Evolutionary conservation across 2,329 filamentous ascomycete genomes (phyloP).

Genomic region (Fusarium sp.): DNA sequence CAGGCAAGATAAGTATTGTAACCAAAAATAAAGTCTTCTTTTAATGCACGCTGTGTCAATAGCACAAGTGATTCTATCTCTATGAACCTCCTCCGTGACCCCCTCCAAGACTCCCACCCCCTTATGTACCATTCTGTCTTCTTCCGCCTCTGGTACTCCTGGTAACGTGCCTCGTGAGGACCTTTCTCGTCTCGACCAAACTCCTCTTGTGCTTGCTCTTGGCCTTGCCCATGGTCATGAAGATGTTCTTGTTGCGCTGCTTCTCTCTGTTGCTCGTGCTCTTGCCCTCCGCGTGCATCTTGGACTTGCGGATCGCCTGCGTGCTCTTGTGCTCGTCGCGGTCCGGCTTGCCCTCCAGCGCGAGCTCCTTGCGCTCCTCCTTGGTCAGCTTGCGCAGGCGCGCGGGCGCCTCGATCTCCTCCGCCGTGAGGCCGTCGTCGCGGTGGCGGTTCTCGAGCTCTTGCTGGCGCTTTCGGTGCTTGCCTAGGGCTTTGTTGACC

Average conservation of each 20-base stretch:
- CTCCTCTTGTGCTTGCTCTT: conserved; percentile 96
- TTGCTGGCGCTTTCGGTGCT: conserved; percentile 61
- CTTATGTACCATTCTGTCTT: conserved; percentile 73
- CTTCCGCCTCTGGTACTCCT: conserved; percentile 86
- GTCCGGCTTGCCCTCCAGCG: conserved; percentile 83
- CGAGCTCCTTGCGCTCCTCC: conserved; percentile 87
- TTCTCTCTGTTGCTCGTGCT: conserved; percentile 98
- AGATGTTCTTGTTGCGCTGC: conserved; percentile 95
- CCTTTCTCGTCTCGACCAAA: conserved; percentile 85
- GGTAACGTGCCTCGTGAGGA: conserved; percentile 84
- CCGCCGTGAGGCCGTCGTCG: conserved; percentile 90
- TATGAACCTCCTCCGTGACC: neutral
- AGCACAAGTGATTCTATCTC: conserved; percentile 32
- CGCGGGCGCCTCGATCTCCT: conserved; percentile 89
- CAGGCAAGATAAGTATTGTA: neutral
- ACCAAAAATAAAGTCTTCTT: conserved; percentile 19
- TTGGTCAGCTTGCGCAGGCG: conserved; percentile 86
- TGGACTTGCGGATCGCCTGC: conserved; percentile 84
- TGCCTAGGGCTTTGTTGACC: conserved; percentile 72
- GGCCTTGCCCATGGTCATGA: conserved; percentile 98
- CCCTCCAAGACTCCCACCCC: neutral
- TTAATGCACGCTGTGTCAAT: conserved; percentile 29
- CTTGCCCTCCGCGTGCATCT: conserved; percentile 91
- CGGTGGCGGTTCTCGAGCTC: conserved; percentile 70
- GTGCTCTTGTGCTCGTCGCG: conserved; percentile 87